Evolutionary conservation across 345 rosid species (phyloP).

Genomic region (Corchorus capsularis): DNA sequence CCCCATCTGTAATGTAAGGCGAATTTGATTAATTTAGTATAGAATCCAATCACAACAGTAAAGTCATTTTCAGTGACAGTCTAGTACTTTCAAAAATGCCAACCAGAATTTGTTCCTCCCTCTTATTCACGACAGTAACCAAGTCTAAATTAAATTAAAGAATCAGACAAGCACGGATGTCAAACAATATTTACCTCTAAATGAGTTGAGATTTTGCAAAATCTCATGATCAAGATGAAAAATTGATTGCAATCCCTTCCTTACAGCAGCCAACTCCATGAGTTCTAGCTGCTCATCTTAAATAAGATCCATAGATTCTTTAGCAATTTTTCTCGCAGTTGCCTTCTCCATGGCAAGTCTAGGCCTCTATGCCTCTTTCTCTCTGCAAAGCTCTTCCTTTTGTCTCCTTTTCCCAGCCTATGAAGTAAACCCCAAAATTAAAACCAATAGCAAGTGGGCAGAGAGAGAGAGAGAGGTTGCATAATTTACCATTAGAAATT

Average conservation of each 20-base stretch:
- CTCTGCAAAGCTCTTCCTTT: slow-evolving; percentile 87
- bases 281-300: slow-evolving; percentile 99
- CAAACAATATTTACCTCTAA: slow-evolving; percentile 60
- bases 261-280: slow-evolving; percentile 94
- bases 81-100: neutral
- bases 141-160: neutral
- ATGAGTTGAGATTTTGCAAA: slow-evolving; percentile 79
- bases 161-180: neutral
- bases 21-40: no score
- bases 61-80: no score
- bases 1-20: no score
- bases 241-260: slow-evolving; percentile 73
- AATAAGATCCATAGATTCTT: slow-evolving; percentile 96
- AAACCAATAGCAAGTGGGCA: slow-evolving; percentile 4
- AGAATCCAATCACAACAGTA: no score
- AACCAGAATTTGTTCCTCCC: neutral
- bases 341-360: slow-evolving; percentile 95
- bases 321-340: slow-evolving; percentile 94
- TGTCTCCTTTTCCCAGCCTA: slow-evolving; percentile 90
- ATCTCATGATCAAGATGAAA: slow-evolving; percentile 80
- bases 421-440: slow-evolving; percentile 10
- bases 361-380: slow-evolving; percentile 82
- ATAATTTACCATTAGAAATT: slow-evolving; percentile 6
- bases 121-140: neutral
- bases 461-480: slow-evolving; percentile 21